Percentiles rank a stretch among this genome's conserved stretches.
phyloP scores from a whole-genome alignment of 2,329 filamentous ascomycete species.

The Penicillium sp. region DNA sequence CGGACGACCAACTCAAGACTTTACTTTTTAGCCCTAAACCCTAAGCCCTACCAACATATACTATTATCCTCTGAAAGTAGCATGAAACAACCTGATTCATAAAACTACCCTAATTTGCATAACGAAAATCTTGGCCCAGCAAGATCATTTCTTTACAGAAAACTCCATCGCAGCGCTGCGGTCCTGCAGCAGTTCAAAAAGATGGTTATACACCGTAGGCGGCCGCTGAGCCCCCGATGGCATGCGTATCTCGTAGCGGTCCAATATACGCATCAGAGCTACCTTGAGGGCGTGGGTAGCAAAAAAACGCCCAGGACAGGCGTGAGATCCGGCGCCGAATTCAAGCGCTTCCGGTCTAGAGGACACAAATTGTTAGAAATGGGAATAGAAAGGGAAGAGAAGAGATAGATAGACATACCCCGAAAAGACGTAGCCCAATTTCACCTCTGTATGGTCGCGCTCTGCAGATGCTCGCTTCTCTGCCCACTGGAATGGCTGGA shows the following conservation, averaged over 20 bases:
- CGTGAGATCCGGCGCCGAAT: constrained; percentile 2
- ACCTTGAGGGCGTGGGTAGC: not conserved
- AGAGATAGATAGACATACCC: not conserved
- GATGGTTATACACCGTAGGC: not conserved
- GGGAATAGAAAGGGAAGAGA: too few species aligned
- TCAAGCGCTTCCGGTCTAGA: not conserved
- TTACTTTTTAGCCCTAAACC: too few species aligned
- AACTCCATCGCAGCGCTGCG: not conserved
- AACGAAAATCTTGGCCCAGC: too few species aligned
- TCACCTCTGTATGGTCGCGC: not conserved
- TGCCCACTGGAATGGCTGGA: not conserved
- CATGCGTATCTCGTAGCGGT: not conserved
- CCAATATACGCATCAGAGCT: not conserved
- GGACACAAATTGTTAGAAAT: too few species aligned
- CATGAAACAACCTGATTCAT: too few species aligned
- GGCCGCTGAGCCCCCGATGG: not conserved
- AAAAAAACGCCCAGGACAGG: constrained; percentile 1
- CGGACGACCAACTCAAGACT: too few species aligned
- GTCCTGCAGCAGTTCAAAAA: not conserved
- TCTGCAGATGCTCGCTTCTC: not conserved
- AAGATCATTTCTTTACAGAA: not conserved
- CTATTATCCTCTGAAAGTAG: too few species aligned
- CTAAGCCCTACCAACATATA: too few species aligned
- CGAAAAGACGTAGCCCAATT: not conserved
- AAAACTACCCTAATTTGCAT: too few species aligned